A percentile compares a stretch with the other conserved stretches of the same genome.
phyloP scores from a whole-genome alignment of 805 yeast genomes.

The Danielia oregonensis region DNA sequence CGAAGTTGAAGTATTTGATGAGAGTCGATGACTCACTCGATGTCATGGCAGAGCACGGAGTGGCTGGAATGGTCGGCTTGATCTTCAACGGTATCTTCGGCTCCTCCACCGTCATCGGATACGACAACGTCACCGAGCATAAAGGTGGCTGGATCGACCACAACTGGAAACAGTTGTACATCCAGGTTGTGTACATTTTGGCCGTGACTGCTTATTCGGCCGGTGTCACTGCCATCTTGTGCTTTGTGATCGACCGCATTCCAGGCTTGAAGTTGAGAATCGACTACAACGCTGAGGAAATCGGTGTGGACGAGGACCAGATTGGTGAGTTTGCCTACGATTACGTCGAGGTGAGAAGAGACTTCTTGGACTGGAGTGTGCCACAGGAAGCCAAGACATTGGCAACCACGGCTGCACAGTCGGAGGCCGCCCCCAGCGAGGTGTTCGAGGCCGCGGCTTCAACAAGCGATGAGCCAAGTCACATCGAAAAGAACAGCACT shows the following conservation, averaged over 20 bases:
- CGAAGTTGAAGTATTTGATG: constrained; percentile 77
- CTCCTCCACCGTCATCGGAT: constrained; percentile 82
- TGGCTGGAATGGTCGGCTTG: constrained; percentile 90
- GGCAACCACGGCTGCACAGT: constrained; percentile 5
- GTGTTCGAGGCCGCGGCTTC: constrained; percentile 8
- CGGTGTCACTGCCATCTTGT: constrained; percentile 73
- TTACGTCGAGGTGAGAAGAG: constrained; percentile 94
- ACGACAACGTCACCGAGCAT: constrained; percentile 82
- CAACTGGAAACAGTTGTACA: constrained; percentile 87
- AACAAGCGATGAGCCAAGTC: constrained; percentile 9
- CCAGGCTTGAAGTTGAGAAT: constrained; percentile 84
- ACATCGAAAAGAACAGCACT: no score
- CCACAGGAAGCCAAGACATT: constrained; percentile 12
- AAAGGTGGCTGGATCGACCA: constrained; percentile 91
- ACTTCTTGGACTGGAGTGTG: constrained; percentile 58
- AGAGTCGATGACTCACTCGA: constrained; percentile 91
- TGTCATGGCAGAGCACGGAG: constrained; percentile 97
- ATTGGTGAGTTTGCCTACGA: constrained; percentile 99
- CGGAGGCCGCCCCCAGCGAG: constrained; percentile 4
- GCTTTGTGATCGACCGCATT: constrained; percentile 66
- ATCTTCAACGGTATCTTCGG: constrained; percentile 88
- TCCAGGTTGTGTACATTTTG: constrained; percentile 77
- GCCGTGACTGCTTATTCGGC: constrained; percentile 75
- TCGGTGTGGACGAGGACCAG: constrained; percentile 94
- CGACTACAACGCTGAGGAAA: constrained; percentile 77